These are phyloP conservation scores for Atalantia buxifolia DNA, from an alignment of 345 rosid species.

Conservation along the genomic window DNA sequence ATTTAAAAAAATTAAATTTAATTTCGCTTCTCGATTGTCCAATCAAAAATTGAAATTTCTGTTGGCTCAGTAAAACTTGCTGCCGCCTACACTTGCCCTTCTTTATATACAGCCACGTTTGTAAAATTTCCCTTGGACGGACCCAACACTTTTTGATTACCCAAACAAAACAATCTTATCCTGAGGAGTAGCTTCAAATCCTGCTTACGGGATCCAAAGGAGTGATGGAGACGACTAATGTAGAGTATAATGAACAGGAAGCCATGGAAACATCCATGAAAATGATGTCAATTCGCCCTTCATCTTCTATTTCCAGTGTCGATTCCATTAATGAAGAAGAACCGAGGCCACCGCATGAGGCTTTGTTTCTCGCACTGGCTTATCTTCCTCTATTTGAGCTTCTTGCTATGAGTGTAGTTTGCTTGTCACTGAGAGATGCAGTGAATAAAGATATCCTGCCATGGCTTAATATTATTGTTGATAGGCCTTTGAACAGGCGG, in stretches of 20 bases:
- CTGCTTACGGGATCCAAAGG: neutral
- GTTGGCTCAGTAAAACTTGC: no score
- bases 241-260: neutral
- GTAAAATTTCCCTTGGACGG: no score
- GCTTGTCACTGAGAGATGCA: slow-evolving; percentile 46
- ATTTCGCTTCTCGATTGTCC: rapidly evolving
- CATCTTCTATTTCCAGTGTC: neutral
- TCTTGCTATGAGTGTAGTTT: slow-evolving; percentile 47
- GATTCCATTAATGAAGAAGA: neutral
- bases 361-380: slow-evolving; percentile 52
- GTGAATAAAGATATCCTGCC: slow-evolving; percentile 43
- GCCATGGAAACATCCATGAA: neutral
- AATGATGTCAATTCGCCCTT: neutral
- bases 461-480: slow-evolving; percentile 49
- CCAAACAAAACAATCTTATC: neutral
- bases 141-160: no score
- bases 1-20: no score
- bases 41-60: no score
- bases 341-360: slow-evolving; percentile 49
- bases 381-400: slow-evolving; percentile 62
- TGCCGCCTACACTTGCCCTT: no score
- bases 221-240: neutral
- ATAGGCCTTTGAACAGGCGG: slow-evolving; percentile 42
- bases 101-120: no score
- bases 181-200: neutral